Evolutionary conservation across 768 basidiomycete species (phyloP).

Genomic region (Boletus reticulatus): DNA sequence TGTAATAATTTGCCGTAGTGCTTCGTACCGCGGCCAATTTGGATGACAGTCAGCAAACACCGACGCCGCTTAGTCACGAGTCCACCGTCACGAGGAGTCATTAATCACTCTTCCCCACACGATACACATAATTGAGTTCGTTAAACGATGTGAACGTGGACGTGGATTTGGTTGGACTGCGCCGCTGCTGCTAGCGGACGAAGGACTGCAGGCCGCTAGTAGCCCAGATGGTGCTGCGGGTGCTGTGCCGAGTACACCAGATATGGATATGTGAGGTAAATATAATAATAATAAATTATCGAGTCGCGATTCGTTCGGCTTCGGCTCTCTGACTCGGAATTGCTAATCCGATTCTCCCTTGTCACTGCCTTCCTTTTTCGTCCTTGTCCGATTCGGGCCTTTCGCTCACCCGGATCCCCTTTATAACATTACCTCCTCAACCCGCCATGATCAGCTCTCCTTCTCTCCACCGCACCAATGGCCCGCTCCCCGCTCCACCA

Average conservation of each 20-base stretch:
- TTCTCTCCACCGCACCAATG: slow-evolving; percentile 12
- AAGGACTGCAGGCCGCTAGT: too few species aligned
- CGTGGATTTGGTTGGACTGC: background rate
- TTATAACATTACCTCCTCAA: slow-evolving; percentile 28
- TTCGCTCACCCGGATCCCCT: slow-evolving; percentile 24
- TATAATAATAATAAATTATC: background rate
- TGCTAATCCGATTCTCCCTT: slow-evolving; percentile 27
- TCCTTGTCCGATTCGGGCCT: slow-evolving; percentile 36
- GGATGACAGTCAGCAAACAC: slow-evolving; percentile 5
- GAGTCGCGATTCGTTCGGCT: slow-evolving; percentile 6
- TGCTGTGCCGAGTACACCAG: background rate
- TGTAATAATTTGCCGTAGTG: slow-evolving; percentile 1
- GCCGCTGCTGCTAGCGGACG: background rate
- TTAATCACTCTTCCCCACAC: background rate
- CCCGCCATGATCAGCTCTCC: slow-evolving; percentile 10
- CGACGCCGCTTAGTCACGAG: slow-evolving; percentile 13
- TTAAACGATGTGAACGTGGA: background rate
- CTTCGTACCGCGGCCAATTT: background rate
- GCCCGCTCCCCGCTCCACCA: slow-evolving; percentile 38
- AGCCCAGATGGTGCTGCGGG: background rate
- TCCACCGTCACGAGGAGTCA: background rate
- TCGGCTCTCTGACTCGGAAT: slow-evolving; percentile 28
- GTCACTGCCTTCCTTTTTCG: slow-evolving; percentile 27
- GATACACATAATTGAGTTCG: too few species aligned
- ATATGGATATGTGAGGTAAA: slow-evolving; percentile 1